phyloP scores from a whole-genome alignment of 2,329 filamentous ascomycete species.

The Beauveria australis region DNA sequence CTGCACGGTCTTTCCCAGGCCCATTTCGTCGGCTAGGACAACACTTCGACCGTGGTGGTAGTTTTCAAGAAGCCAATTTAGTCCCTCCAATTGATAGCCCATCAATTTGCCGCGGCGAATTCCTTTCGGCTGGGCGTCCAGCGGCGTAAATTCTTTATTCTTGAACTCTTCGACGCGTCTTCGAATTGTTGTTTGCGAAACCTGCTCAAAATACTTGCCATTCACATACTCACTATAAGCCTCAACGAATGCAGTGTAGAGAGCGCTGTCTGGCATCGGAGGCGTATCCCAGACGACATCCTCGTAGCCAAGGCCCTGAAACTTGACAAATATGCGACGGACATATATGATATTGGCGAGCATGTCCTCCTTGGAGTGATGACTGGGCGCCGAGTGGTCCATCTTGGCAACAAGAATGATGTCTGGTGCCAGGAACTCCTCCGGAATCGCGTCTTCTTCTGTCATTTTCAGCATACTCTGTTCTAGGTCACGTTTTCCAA shows the following conservation, averaged over 20 bases:
- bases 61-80: conserved; percentile 93
- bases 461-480: conserved; percentile 55
- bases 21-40: conserved; percentile 96
- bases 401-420: conserved; percentile 77
- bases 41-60: conserved; percentile 77
- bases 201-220: conserved; percentile 60
- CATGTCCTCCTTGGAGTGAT: conserved; percentile 60
- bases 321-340: conserved; percentile 73
- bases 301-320: conserved; percentile 84
- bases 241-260: conserved; percentile 70
- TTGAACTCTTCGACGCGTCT: conserved; percentile 63
- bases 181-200: conserved; percentile 51
- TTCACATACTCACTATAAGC: conserved; percentile 84
- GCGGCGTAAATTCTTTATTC: conserved; percentile 56
- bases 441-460: conserved; percentile 71
- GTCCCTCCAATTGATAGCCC: conserved; percentile 84
- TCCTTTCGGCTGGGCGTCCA: conserved; percentile 63
- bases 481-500: conserved; percentile 60
- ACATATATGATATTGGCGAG: conserved; percentile 65
- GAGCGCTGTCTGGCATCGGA: conserved; percentile 54
- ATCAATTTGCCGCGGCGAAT: conserved; percentile 77
- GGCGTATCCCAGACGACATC: conserved; percentile 85
- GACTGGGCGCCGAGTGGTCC: conserved; percentile 33
- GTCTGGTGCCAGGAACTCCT: conserved; percentile 77
- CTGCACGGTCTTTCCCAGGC: conserved; percentile 93